Evolutionary conservation across 2,329 filamentous ascomycete genomes (phyloP).

Genomic region (Paecilomyces sp.): DNA sequence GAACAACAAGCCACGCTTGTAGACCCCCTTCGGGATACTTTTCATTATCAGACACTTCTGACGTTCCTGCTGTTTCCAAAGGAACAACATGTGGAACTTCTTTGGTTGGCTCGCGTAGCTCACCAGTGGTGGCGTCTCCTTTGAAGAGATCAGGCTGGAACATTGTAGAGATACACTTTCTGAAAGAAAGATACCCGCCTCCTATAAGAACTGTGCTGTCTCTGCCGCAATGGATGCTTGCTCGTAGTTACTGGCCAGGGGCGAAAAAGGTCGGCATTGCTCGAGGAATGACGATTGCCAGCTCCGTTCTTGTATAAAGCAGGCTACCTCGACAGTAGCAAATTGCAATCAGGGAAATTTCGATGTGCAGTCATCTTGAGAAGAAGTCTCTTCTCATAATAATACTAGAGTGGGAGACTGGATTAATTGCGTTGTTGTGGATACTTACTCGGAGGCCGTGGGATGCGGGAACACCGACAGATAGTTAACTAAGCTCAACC

Average conservation of each 20-base stretch:
- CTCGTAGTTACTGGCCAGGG: neutral
- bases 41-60: neutral
- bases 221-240: neutral
- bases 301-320: no score
- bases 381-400: neutral
- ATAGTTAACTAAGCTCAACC: neutral
- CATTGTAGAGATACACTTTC: neutral
- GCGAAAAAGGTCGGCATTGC: neutral
- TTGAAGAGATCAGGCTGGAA: neutral
- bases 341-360: neutral
- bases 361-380: neutral
- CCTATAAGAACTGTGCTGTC: neutral
- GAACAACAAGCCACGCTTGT: slow-evolving; percentile 36
- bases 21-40: slow-evolving; percentile 35
- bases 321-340: neutral
- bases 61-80: neutral
- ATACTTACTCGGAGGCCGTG: neutral
- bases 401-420: neutral
- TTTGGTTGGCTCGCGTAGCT: neutral
- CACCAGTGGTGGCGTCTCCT: neutral
- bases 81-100: neutral
- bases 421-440: neutral
- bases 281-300: neutral
- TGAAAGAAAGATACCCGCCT: neutral
- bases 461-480: neutral